These are phyloP conservation scores for Apostasia shenzhenica DNA, from an alignment of 106 monocot species.

Conservation along the genomic window DNA sequence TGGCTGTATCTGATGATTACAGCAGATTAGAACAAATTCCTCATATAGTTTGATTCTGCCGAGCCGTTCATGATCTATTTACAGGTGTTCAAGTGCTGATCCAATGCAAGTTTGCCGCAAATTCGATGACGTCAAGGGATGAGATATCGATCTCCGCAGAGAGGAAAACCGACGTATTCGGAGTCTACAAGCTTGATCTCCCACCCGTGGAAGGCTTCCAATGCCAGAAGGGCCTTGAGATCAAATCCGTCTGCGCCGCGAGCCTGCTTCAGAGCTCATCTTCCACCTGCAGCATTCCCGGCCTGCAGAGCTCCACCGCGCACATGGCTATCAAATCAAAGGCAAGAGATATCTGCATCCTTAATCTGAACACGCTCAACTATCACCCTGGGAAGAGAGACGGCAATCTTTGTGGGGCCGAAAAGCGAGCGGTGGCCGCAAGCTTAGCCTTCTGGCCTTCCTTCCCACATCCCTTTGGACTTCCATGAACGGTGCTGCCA, in stretches of 20 bases:
- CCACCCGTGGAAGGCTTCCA: slow-evolving; percentile 59
- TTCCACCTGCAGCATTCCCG: slow-evolving; percentile 54
- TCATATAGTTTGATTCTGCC: not conserved
- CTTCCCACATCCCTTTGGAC: slow-evolving; percentile 27
- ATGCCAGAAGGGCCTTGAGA: slow-evolving; percentile 49
- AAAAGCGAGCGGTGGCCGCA: not conserved
- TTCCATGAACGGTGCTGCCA: slow-evolving; percentile 24
- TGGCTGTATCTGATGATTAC: too few species aligned
- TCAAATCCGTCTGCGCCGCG: slow-evolving; percentile 57
- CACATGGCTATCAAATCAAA: slow-evolving; percentile 51
- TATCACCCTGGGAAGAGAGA: slow-evolving; percentile 50
- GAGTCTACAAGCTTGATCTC: slow-evolving; percentile 69
- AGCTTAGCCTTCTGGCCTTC: slow-evolving; percentile 59
- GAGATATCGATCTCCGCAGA: slow-evolving; percentile 48
- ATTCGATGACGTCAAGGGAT: slow-evolving; percentile 21
- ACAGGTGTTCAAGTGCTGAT: slow-evolving; percentile 69
- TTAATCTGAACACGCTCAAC: slow-evolving; percentile 79
- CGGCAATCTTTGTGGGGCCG: slow-evolving; percentile 25
- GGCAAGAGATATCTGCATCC: slow-evolving; percentile 38
- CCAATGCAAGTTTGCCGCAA: slow-evolving; percentile 73
- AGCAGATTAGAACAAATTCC: not conserved
- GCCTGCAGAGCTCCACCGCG: slow-evolving; percentile 41
- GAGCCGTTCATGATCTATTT: not conserved
- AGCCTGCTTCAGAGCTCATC: slow-evolving; percentile 45
- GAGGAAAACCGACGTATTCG: slow-evolving; percentile 54